Evolutionary conservation across 805 yeast species (phyloP), one percentile per base, ranked within the genome.

Genomic region (Starmerella vaccinii): DNA sequence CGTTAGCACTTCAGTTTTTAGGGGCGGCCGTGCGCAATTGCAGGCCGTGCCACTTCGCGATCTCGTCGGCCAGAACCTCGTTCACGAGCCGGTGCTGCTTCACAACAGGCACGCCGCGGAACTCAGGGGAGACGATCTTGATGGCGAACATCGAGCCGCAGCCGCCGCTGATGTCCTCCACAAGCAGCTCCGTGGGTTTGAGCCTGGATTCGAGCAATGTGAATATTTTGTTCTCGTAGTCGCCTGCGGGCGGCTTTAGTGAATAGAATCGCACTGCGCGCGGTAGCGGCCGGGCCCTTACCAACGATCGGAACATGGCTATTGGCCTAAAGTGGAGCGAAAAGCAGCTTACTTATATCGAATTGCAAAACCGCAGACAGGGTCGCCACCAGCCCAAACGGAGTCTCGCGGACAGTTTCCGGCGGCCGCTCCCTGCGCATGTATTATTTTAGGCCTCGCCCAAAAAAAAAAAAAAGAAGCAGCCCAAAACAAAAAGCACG

Each of bases 111-210:
- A 85, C 63, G 0, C 95, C 95, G 59, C 83, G 78, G 68, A 92
- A 92, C 61, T 77, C 70, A 1, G 71, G 73, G 49, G 92, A 80
- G 42, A 80, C 83, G 16, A 92, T 76, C 52, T 74, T 70, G 46
- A 92, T 90, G 44, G 95, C 87, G 68, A 87, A 92, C 98, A 92
- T 92, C 6, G 97, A 88, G 1, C 98, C 98, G 68, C 98, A 92
- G 0, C 98, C 98, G 18, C 90, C 97, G 24, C 92, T 81, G 8
- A 90, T 80, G 63, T 90, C 97, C 56, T 74, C 71, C 6, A 90
- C 97, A 24, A 74, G 72, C 42, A 89, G 68, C 32, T 66, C 67
- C 27, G 68, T 65, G 1, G 98, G 97, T 6, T 70, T 57, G 44
- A 90, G 76, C 49, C 74, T 74, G 22, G 71, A 65, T 10, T 71